Evolutionary conservation across 345 rosid species (phyloP), one percentile per base, ranked within the genome.

Genomic region (Populus deltoides): DNA sequence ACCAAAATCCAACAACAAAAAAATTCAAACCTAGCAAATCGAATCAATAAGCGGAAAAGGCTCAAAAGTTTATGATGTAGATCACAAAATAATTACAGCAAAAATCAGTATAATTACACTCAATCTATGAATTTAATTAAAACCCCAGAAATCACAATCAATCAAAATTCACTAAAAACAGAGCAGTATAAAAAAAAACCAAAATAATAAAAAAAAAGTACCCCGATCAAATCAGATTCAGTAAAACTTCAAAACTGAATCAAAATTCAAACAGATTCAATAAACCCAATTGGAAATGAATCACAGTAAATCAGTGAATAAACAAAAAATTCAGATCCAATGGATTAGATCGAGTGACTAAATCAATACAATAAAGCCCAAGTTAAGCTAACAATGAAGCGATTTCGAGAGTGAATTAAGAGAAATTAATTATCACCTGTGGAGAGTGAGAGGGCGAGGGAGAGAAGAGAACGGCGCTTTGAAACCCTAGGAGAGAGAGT

Each of bases 391-490:
- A 24, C 7, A 59, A 59, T 59, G 65, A 59, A 59, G 27, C 27
- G 29, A 59, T 59, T 59, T 59, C 2, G 65, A 59, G 15, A 13
- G 65, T 24, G 25, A n/a, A n/a, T 59, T 59, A 1, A 57, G 29
- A 24, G 61, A 24, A 59, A 57, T 8, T 57, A 59, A 59, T 9
- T 4, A 59, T 59, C 11, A 59, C 65, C 65, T 59, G 65, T n/a
- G 11, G 7, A 59, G 16, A 24, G 65, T 59, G 65, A 9, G 65
- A n/a, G 65, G 51, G 6, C 51, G n/a, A 59, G 65, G 8, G 29
- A 59, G 29, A 76, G 84, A 79, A 78, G 72, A 57, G 81, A 82
- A 78, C 82, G 81, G 81, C 78, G 78, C 65, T 59, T 24, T 24
- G 65, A 59, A 59, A 59, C 65, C 65, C 65, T 59, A 59, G 65